A percentile compares a stretch with the other conserved stretches of the same genome.
These are phyloP conservation scores for Chlamydomonas incerta DNA, from an alignment of 139 green algal species.

Conservation along the genomic window DNA sequence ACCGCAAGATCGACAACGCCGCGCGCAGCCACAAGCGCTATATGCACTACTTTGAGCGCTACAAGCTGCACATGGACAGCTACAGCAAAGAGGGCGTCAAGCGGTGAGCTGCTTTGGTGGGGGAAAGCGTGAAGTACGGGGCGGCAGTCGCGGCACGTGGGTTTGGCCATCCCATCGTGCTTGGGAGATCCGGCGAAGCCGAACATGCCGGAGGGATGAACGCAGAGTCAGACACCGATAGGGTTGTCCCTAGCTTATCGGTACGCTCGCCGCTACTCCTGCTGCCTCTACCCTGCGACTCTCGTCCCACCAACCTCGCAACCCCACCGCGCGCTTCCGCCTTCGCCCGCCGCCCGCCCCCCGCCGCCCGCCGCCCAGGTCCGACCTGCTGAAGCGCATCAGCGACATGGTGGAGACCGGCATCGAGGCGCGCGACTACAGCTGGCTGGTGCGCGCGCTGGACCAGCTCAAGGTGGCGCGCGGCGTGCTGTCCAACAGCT, in stretches of 20 bases:
- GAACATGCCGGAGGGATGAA: too few species aligned
- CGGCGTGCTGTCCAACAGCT: slow-evolving; percentile 83
- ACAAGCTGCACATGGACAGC: slow-evolving; percentile 48
- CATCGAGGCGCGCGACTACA: slow-evolving; percentile 63
- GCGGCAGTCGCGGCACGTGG: too few species aligned
- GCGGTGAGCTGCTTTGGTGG: too few species aligned
- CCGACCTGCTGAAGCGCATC: slow-evolving; percentile 54
- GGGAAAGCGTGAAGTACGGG: too few species aligned
- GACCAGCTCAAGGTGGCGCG: slow-evolving; percentile 77
- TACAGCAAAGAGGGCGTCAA: slow-evolving; percentile 48
- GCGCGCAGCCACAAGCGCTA: slow-evolving; percentile 86
- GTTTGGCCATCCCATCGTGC: too few species aligned
- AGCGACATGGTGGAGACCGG: slow-evolving; percentile 65
- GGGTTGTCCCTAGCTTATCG: too few species aligned
- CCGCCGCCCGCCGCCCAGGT: slow-evolving; percentile 19
- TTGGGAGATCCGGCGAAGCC: too few species aligned
- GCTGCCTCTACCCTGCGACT: too few species aligned
- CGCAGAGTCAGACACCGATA: too few species aligned
- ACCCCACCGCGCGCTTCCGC: too few species aligned
- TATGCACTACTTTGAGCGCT: slow-evolving; percentile 88
- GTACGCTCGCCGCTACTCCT: too few species aligned
- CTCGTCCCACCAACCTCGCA: too few species aligned
- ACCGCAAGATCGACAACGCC: slow-evolving; percentile 70
- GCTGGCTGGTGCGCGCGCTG: slow-evolving; percentile 67
- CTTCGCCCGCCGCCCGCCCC: neutral